Conservation (phyloP, 2,329 filamentous ascomycete genomes). For the Chaetoscypha palmicola region DNA sequence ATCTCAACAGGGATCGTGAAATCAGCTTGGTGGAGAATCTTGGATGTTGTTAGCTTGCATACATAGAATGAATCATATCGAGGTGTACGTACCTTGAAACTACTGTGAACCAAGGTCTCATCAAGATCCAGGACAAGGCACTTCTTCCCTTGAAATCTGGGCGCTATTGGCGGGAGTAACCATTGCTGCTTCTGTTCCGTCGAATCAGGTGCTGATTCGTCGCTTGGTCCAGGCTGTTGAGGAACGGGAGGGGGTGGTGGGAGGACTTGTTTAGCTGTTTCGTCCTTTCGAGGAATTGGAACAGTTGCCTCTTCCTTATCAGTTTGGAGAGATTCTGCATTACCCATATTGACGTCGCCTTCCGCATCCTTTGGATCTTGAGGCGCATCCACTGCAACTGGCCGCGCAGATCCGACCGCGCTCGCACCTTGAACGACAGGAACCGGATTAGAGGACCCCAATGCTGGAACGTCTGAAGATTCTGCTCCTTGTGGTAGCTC, state of each 20-base stretch:
- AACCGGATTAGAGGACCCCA: slow-evolving; percentile 15
- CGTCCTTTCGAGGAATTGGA: slow-evolving; percentile 19
- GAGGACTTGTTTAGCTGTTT: slow-evolving; percentile 16
- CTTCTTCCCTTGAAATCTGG: slow-evolving; percentile 79
- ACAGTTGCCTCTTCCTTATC: slow-evolving; percentile 22
- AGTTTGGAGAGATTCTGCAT: slow-evolving; percentile 18
- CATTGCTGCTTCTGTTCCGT: slow-evolving; percentile 30
- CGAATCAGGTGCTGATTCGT: slow-evolving; percentile 21
- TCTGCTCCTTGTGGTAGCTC: slow-evolving; percentile 26
- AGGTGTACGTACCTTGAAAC: slow-evolving; percentile 72
- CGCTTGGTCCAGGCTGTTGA: slow-evolving; percentile 13
- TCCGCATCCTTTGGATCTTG: slow-evolving; percentile 21
- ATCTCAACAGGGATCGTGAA: slow-evolving; percentile 99
- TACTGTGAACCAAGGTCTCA: slow-evolving; percentile 95
- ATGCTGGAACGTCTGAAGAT: slow-evolving; percentile 6
- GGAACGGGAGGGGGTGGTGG: slow-evolving; percentile 26
- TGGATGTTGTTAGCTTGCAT: not conserved
- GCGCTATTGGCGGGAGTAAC: slow-evolving; percentile 73
- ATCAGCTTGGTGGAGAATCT: slow-evolving; percentile 97
- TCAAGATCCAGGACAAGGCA: slow-evolving; percentile 93
- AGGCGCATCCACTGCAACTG: slow-evolving; percentile 6
- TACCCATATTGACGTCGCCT: slow-evolving; percentile 21
- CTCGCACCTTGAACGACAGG: slow-evolving; percentile 23
- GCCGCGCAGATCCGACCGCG: slow-evolving; percentile 15
- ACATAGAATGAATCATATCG: too few relatives aligned